Conservation (phyloP, 163 green algal genomes). For the Coccomyxa subellipsoidea region DNA sequence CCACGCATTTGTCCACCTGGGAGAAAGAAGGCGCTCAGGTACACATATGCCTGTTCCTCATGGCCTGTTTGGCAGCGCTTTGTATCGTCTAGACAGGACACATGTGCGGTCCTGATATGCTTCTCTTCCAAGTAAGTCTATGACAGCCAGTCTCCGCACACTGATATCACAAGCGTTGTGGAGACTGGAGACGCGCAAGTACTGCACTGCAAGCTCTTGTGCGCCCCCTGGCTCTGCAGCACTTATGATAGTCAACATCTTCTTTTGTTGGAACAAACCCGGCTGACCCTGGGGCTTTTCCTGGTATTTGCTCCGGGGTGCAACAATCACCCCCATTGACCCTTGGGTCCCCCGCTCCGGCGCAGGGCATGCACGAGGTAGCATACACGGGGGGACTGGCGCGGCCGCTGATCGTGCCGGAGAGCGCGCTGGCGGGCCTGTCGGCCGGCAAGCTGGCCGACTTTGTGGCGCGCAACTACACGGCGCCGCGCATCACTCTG, state of each 20-base stretch:
- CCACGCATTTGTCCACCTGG: not conserved
- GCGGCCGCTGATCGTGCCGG: slow-evolving; percentile 68
- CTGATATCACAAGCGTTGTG: not conserved
- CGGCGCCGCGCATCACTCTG: slow-evolving; percentile 79
- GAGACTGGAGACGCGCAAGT: not conserved
- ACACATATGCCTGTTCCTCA: not conserved
- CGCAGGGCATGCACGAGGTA: slow-evolving; percentile 48
- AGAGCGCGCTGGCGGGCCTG: slow-evolving; percentile 46
- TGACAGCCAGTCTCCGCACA: not conserved
- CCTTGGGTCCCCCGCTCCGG: not conserved
- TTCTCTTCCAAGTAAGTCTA: not conserved
- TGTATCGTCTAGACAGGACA: no score
- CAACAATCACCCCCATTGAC: no score
- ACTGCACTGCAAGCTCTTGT: not conserved
- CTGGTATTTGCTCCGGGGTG: no score
- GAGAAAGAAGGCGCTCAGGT: not conserved
- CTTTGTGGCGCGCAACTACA: slow-evolving; percentile 78
- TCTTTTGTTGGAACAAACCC: no score
- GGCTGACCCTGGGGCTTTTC: no score
- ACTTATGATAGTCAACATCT: no score
- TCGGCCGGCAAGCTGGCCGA: slow-evolving; percentile 54
- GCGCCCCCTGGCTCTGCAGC: no score
- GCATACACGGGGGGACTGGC: slow-evolving; percentile 69
- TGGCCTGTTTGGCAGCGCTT: no score
- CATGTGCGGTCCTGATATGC: not conserved